Evolutionary conservation across 192 early-diverging fungal species (phyloP).

Genomic region (Rhizoclosmatium sp.): DNA sequence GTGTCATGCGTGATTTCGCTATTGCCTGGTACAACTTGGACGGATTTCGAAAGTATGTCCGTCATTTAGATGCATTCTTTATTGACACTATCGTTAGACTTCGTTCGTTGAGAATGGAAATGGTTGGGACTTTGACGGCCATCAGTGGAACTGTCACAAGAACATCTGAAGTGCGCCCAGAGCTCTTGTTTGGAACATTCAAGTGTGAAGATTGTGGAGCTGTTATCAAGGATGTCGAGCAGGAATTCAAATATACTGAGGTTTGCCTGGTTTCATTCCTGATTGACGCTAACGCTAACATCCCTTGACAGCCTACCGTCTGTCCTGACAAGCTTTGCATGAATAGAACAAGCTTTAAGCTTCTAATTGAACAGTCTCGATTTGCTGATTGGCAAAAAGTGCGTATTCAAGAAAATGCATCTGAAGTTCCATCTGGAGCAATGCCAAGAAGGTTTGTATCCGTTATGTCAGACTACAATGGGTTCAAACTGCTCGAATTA

Average conservation of each 20-base stretch:
- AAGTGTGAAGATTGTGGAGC: slow-evolving; percentile 84
- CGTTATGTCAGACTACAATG: not conserved
- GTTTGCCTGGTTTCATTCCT: slow-evolving; percentile 43
- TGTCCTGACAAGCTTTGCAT: slow-evolving; percentile 85
- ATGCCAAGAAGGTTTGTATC: slow-evolving; percentile 90
- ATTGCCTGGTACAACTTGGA: slow-evolving; percentile 65
- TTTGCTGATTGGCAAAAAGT: slow-evolving; percentile 99
- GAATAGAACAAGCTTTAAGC: slow-evolving; percentile 80
- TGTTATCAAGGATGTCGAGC: slow-evolving; percentile 84
- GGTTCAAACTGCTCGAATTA: not conserved
- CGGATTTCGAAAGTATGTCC: slow-evolving; percentile 20
- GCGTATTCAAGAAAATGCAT: slow-evolving; percentile 93
- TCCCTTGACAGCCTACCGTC: slow-evolving; percentile 69
- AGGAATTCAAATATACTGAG: slow-evolving; percentile 97
- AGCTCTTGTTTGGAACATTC: slow-evolving; percentile 91
- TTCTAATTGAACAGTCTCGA: slow-evolving; percentile 82
- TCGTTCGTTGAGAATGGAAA: slow-evolving; percentile 84
- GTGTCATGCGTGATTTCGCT: slow-evolving; percentile 73
- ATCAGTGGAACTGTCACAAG: slow-evolving; percentile 95
- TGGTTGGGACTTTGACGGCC: slow-evolving; percentile 81
- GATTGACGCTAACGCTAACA: slow-evolving; percentile 9
- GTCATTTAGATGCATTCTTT: not conserved
- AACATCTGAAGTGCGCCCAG: slow-evolving; percentile 96
- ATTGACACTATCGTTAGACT: slow-evolving; percentile 54
- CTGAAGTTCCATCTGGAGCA: slow-evolving; percentile 95